Conservation (phyloP, 176 grass and related monocot species). For the Zoysia pacifica region DNA sequence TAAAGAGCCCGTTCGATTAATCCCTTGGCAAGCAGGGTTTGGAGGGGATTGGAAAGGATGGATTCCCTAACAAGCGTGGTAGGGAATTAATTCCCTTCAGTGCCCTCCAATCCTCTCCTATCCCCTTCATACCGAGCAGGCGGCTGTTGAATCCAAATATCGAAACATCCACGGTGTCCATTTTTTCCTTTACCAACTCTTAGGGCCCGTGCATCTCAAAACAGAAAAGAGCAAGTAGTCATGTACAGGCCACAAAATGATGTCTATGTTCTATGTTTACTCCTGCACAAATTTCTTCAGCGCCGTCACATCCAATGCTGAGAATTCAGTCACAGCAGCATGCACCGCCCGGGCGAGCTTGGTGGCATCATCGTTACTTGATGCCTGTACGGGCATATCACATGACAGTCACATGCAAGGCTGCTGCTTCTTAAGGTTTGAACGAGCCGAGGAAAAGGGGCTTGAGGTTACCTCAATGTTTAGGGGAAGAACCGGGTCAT, state of each 20-base stretch:
- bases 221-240: conserved; percentile 3
- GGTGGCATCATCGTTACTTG: conserved; percentile 60
- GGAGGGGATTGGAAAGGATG: no score
- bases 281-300: conserved; percentile 66
- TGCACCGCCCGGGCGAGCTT: conserved; percentile 71
- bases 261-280: conserved; percentile 17
- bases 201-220: neutral
- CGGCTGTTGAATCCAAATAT: neutral
- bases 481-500: conserved; percentile 98
- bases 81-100: no score
- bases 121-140: no score
- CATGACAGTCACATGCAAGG: neutral
- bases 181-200: neutral
- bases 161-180: neutral
- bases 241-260: neutral
- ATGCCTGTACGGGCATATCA: conserved; percentile 51
- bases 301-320: conserved; percentile 65
- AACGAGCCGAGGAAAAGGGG: neutral
- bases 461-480: conserved; percentile 76
- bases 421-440: neutral
- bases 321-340: conserved; percentile 66
- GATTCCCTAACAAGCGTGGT: no score
- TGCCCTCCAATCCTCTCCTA: no score
- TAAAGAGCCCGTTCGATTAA: no score
- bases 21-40: no score